These are phyloP conservation scores for Russula sp. DNA, from an alignment of 768 basidiomycete species.

Conservation along the genomic window DNA sequence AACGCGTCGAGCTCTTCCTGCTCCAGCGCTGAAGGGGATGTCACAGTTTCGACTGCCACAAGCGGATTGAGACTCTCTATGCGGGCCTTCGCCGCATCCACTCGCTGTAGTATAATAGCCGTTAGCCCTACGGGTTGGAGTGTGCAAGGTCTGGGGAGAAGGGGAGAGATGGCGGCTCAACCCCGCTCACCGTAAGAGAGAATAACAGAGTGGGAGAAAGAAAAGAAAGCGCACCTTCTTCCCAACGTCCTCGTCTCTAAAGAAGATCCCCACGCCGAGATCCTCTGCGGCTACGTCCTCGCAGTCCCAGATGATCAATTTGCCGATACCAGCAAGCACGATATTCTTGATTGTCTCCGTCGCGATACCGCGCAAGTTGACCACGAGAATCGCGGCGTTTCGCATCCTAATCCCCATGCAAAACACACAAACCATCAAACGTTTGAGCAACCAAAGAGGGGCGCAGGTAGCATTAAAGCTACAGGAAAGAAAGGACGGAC, in stretches of 20 bases:
- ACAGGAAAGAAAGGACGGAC: conserved; percentile 33
- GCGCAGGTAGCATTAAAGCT: too few species aligned
- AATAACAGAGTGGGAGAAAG: background rate
- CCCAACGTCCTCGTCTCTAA: conserved; percentile 88
- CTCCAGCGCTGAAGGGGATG: conserved; percentile 42
- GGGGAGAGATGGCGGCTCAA: background rate
- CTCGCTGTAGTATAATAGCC: conserved; percentile 48
- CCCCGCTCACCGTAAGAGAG: background rate
- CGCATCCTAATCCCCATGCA: conserved; percentile 62
- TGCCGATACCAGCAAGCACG: conserved; percentile 92
- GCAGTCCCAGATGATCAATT: conserved; percentile 75
- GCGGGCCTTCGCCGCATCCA: conserved; percentile 75
- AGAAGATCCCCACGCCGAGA: conserved; percentile 89
- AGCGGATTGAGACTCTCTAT: conserved; percentile 91
- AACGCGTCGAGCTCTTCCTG: conserved; percentile 49
- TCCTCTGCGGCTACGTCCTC: conserved; percentile 75
- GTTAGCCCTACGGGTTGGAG: conserved; percentile 31
- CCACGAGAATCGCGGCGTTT: conserved; percentile 81
- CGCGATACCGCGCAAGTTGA: conserved; percentile 74
- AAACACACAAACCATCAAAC: background rate
- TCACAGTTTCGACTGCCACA: conserved; percentile 67
- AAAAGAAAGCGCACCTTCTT: conserved; percentile 54
- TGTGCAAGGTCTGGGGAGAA: background rate
- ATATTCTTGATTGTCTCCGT: conserved; percentile 97
- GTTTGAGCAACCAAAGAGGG: background rate